Evolutionary conservation across 352 stramenopile genomes (phyloP).

Genomic region (Phytophthora sp.): DNA sequence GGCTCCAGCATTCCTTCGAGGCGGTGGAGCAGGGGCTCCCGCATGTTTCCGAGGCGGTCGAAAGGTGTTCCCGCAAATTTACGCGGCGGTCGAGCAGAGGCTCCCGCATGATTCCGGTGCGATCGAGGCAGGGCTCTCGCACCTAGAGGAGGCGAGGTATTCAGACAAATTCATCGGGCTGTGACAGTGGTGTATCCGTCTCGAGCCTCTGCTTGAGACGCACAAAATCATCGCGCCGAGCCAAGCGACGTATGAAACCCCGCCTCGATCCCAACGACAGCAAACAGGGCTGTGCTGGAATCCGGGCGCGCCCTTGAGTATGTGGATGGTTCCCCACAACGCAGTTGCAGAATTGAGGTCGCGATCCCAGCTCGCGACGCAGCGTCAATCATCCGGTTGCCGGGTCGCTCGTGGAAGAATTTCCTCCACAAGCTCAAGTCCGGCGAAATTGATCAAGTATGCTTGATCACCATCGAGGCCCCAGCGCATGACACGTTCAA

Average conservation of each 20-base stretch:
- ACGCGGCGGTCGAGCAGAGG: too few species aligned
- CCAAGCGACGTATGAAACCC: neutral
- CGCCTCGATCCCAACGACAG: neutral
- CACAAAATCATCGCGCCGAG: too few species aligned
- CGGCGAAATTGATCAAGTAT: conserved; percentile 23
- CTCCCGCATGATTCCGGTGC: neutral
- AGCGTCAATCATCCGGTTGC: neutral
- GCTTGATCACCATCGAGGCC: neutral
- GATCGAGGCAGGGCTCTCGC: neutral
- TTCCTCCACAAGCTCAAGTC: conserved; percentile 21
- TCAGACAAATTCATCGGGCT: too few species aligned
- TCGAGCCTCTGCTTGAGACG: neutral
- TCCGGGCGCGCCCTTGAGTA: neutral
- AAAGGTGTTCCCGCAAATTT: too few species aligned
- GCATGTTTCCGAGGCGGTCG: too few species aligned
- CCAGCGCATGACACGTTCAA: neutral
- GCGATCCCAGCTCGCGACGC: conserved; percentile 3
- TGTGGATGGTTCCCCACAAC: neutral
- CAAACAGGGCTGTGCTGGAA: neutral
- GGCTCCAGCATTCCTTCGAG: neutral
- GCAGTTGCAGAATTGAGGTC: too few species aligned
- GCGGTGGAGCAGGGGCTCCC: neutral
- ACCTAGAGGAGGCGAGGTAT: conserved; percentile 10
- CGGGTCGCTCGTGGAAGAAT: conserved; percentile 15
- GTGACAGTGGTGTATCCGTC: neutral